Evolutionary conservation across 805 yeast species (phyloP).

Genomic region (Candida pini): DNA sequence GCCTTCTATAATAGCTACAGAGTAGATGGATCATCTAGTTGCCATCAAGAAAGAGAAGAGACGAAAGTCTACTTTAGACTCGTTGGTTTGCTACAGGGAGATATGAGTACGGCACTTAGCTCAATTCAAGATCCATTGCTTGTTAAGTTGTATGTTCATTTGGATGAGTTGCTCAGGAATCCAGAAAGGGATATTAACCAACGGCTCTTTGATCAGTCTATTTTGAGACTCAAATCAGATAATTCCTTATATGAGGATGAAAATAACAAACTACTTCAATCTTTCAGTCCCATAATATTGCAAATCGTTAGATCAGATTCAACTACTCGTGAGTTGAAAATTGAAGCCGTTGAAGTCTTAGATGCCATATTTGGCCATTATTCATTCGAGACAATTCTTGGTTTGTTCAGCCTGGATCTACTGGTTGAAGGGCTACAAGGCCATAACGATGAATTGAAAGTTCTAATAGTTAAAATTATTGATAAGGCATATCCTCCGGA

Average conservation of each 20-base stretch:
- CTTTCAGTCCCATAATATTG: slow-evolving; percentile 17
- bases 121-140: slow-evolving; percentile 17
- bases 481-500: slow-evolving; percentile 27
- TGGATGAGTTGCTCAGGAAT: slow-evolving; percentile 8
- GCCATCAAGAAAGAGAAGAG: not conserved
- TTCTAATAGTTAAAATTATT: slow-evolving; percentile 21
- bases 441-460: slow-evolving; percentile 21
- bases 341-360: slow-evolving; percentile 16
- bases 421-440: slow-evolving; percentile 26
- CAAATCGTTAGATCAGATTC: slow-evolving; percentile 20
- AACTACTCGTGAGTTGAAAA: slow-evolving; percentile 18
- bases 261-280: slow-evolving; percentile 8
- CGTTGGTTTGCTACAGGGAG: too few relatives aligned
- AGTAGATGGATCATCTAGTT: not conserved
- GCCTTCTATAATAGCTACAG: too few relatives aligned
- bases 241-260: slow-evolving; percentile 8
- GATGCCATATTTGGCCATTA: slow-evolving; percentile 22
- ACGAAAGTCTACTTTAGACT: not conserved
- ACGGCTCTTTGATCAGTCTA: slow-evolving; percentile 13
- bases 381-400: slow-evolving; percentile 24
- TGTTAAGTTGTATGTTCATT: slow-evolving; percentile 12
- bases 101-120: slow-evolving; percentile 6
- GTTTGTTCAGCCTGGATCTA: slow-evolving; percentile 19
- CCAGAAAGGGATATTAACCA: slow-evolving; percentile 6
- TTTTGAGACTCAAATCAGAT: slow-evolving; percentile 14